Evolutionary conservation across 768 basidiomycete species (phyloP).

Genomic region (Collybiopsis confluens): DNA sequence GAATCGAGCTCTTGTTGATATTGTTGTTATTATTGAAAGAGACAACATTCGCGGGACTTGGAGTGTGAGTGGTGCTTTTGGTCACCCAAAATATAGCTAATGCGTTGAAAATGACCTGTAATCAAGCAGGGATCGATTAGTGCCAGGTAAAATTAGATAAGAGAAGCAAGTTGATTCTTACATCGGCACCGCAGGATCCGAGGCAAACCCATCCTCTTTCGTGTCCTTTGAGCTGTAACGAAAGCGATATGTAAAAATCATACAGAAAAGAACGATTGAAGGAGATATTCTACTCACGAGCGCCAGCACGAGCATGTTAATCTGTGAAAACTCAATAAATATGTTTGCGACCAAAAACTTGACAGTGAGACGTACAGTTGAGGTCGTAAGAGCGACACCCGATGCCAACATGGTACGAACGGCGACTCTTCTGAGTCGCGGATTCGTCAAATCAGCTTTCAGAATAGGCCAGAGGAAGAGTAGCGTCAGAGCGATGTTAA

Average conservation of each 20-base stretch:
- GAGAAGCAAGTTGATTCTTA: conserved; percentile 14
- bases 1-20: too few species aligned
- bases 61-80: background rate
- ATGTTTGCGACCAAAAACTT: background rate
- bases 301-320: conserved; percentile 14
- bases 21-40: too few species aligned
- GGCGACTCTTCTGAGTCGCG: conserved; percentile 32
- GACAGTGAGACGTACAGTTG: conserved; percentile 26
- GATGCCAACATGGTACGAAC: conserved; percentile 41
- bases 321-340: conserved; percentile 10
- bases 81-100: conserved; percentile 1
- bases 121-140: background rate
- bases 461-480: conserved; percentile 47
- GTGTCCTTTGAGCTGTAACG: conserved; percentile 28
- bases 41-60: too few species aligned
- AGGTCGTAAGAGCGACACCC: conserved; percentile 42
- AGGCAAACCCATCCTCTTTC: conserved; percentile 34
- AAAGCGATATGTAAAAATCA: too few species aligned
- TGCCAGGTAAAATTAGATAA: background rate
- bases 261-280: too few species aligned
- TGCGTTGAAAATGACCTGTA: conserved; percentile 7
- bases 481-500: conserved; percentile 34
- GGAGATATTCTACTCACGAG: too few species aligned
- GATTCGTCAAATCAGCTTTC: conserved; percentile 27
- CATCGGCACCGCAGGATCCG: conserved; percentile 33